A percentile compares a stretch with the other conserved stretches of the same genome.
These are phyloP conservation scores for Leccinum aurantiacum DNA, from an alignment of 768 basidiomycete genomes.

Conservation along the genomic window DNA sequence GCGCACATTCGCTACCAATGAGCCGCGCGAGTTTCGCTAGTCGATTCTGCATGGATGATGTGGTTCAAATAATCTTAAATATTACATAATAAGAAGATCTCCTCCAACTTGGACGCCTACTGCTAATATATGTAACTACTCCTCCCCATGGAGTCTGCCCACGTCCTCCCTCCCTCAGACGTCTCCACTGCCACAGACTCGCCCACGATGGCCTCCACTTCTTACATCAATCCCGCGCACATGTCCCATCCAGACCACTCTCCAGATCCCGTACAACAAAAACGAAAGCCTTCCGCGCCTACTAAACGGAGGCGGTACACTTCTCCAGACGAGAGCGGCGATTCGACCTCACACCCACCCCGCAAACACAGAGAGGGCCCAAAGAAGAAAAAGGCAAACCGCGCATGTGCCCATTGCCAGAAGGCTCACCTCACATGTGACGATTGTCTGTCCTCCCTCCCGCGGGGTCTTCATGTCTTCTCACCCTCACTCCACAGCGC, in stretches of 20 bases:
- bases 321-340: constrained; percentile 56
- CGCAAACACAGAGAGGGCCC: constrained; percentile 70
- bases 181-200: not conserved
- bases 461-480: not conserved
- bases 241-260: constrained; percentile 36
- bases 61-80: constrained; percentile 1
- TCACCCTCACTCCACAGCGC: constrained; percentile 52
- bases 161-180: constrained; percentile 6
- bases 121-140: constrained; percentile 13
- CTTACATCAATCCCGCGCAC: constrained; percentile 45
- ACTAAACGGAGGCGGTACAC: constrained; percentile 64
- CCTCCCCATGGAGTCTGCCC: constrained; percentile 8
- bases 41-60: constrained; percentile 15
- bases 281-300: constrained; percentile 41
- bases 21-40: constrained; percentile 31
- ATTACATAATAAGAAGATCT: constrained; percentile 25
- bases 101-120: constrained; percentile 7
- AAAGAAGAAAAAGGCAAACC: constrained; percentile 93
- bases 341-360: constrained; percentile 41
- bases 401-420: constrained; percentile 95
- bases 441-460: constrained; percentile 66
- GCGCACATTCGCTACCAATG: constrained; percentile 38
- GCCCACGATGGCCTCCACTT: constrained; percentile 20
- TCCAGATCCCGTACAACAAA: constrained; percentile 19
- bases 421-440: constrained; percentile 99